A percentile compares a stretch with the other conserved stretches of the same genome.
These are phyloP conservation scores for Articulospora tetracladia DNA, from an alignment of 495 filamentous ascomycete species.

Conservation along the genomic window DNA sequence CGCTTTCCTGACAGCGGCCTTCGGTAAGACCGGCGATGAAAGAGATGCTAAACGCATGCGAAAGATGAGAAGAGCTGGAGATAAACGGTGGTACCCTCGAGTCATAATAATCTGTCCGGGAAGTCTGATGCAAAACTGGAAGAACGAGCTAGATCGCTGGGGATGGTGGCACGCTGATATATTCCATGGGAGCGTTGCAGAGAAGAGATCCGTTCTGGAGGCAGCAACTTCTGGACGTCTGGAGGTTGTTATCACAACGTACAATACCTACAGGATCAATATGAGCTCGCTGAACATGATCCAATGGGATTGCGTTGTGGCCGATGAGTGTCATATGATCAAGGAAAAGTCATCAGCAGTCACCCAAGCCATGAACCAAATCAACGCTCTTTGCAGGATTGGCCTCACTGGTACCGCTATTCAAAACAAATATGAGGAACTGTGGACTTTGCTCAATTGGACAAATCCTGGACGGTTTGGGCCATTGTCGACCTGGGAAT, in stretches of 20 bases:
- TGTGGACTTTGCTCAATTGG: conserved; percentile 97
- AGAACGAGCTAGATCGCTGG: conserved; percentile 79
- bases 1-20: conserved; percentile 87
- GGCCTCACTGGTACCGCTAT: conserved; percentile 95
- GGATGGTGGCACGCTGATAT: conserved; percentile 91
- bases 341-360: conserved; percentile 76
- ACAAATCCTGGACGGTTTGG: conserved; percentile 88
- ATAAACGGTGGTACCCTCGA: conserved; percentile 73
- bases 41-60: conserved; percentile 88
- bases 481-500: conserved; percentile 72
- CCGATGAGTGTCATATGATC: conserved; percentile 92
- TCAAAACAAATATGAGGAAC: conserved; percentile 95
- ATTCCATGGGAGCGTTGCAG: conserved; percentile 64
- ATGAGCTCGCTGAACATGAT: conserved; percentile 75
- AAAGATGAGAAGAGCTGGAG: conserved; percentile 56
- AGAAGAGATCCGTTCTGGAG: conserved; percentile 67
- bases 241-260: conserved; percentile 93
- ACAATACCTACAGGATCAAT: conserved; percentile 77
- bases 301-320: conserved; percentile 94
- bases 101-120: conserved; percentile 88
- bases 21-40: conserved; percentile 92
- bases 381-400: conserved; percentile 91
- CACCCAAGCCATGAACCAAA: conserved; percentile 82
- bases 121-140: conserved; percentile 86
- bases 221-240: conserved; percentile 70